A percentile compares a stretch with the other conserved stretches of the same genome.
Conservation (phyloP, 176 grass and related monocot genomes). For the Oryza rufipogon region DNA sequence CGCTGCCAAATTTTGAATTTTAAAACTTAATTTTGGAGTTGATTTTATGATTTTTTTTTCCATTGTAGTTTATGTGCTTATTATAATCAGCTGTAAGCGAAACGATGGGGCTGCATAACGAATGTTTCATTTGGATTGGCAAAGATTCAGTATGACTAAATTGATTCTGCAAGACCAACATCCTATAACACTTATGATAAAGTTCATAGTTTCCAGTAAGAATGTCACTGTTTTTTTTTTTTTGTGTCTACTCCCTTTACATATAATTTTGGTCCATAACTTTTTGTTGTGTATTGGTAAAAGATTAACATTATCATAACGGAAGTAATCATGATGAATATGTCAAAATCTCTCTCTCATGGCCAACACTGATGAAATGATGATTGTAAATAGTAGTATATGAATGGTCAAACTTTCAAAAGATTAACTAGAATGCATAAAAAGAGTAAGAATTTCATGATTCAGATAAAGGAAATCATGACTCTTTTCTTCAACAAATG, state of each 20-base stretch:
- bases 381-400: background rate
- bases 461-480: background rate
- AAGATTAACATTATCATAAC: background rate
- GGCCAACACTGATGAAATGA: background rate
- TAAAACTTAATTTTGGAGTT: too few relatives aligned
- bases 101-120: background rate
- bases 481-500: slow-evolving; percentile 8
- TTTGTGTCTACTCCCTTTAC: background rate
- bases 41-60: too few relatives aligned
- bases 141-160: slow-evolving; percentile 4
- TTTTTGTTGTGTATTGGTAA: slow-evolving; percentile 23
- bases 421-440: slow-evolving; percentile 4
- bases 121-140: background rate
- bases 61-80: too few relatives aligned
- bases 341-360: background rate
- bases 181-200: background rate
- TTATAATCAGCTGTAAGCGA: too few relatives aligned
- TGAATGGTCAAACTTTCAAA: slow-evolving; percentile 2
- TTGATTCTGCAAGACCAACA: background rate
- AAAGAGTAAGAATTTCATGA: background rate
- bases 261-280: background rate
- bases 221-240: background rate
- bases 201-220: background rate
- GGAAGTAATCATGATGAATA: background rate
- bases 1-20: too few relatives aligned